phyloP scores from a whole-genome alignment of 192 early-diverging fungal genomes.

The Dissophora globulifera region DNA sequence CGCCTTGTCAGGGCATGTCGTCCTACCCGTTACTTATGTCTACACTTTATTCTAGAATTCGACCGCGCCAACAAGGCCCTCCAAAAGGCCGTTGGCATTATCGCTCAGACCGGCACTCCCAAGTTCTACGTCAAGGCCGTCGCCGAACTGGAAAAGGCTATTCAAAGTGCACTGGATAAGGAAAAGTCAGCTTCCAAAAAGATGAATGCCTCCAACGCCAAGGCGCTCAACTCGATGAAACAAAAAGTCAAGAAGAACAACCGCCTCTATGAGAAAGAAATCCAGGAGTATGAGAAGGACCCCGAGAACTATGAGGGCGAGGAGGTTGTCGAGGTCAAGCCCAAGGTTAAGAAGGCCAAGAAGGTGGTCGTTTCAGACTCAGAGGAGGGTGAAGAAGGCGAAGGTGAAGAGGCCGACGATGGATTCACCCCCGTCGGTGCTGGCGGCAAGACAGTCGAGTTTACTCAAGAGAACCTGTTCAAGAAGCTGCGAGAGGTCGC shows the following conservation, averaged over 20 bases:
- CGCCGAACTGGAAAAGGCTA: slow-evolving; percentile 79
- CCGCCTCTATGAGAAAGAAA: slow-evolving; percentile 76
- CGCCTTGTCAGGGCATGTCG: no score
- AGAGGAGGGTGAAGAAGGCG: slow-evolving; percentile 53
- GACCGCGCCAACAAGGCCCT: slow-evolving; percentile 82
- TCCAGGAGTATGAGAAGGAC: slow-evolving; percentile 73
- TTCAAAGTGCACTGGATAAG: slow-evolving; percentile 69
- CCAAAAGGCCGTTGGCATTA: slow-evolving; percentile 68
- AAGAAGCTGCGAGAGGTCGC: slow-evolving; percentile 82
- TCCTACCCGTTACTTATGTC: no score
- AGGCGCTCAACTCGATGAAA: slow-evolving; percentile 92
- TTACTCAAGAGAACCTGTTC: slow-evolving; percentile 82
- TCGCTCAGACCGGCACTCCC: slow-evolving; percentile 61
- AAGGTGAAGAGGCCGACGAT: slow-evolving; percentile 65
- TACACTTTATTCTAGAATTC: no score
- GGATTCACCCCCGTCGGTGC: slow-evolving; percentile 80
- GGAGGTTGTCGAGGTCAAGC: slow-evolving; percentile 19
- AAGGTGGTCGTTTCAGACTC: slow-evolving; percentile 60
- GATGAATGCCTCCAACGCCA: slow-evolving; percentile 83
- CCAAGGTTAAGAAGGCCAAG: slow-evolving; percentile 21
- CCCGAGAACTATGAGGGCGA: slow-evolving; percentile 28
- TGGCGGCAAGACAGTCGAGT: slow-evolving; percentile 70
- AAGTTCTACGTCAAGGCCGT: slow-evolving; percentile 83
- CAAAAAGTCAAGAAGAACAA: slow-evolving; percentile 91
- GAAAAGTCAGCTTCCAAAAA: slow-evolving; percentile 83